Percentiles rank a stretch among this genome's conserved stretches.
Conservation (phyloP, 2,329 filamentous ascomycete genomes). For the Aspergillus arachidicola region DNA sequence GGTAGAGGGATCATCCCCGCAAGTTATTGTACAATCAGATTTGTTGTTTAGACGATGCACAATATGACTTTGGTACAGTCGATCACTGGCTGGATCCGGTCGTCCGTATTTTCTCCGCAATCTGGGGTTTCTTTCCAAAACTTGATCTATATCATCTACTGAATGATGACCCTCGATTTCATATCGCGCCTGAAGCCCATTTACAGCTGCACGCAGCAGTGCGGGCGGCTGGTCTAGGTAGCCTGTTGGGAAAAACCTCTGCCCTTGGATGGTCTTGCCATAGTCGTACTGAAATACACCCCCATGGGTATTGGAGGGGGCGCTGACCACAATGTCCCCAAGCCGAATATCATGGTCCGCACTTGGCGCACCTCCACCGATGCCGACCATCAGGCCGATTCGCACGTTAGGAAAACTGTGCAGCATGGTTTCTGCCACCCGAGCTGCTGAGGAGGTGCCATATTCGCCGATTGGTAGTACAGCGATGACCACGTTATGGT, state of each 20-base stretch:
- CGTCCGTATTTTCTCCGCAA: too few relatives aligned
- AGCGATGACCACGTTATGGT: conserved; percentile 23
- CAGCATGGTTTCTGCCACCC: neutral
- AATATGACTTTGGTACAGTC: too few relatives aligned
- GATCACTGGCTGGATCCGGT: too few relatives aligned
- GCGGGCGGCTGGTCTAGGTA: neutral
- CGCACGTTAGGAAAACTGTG: neutral
- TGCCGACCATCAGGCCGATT: neutral
- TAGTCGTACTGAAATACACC: neutral
- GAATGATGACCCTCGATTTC: too few relatives aligned
- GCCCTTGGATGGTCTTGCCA: neutral
- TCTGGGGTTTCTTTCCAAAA: too few relatives aligned
- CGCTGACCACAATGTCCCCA: conserved; percentile 1
- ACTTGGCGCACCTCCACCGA: neutral
- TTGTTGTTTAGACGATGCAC: too few relatives aligned
- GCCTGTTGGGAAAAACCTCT: neutral
- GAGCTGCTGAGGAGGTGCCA: neutral
- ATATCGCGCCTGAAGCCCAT: too few relatives aligned
- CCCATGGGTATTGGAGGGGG: neutral
- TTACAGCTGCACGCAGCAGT: too few relatives aligned
- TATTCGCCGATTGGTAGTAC: neutral
- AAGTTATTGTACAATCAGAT: too few relatives aligned
- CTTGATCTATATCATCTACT: too few relatives aligned
- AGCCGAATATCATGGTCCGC: neutral
- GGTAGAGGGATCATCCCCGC: too few relatives aligned